Base-by-base conservation (phyloP, 1,284 basidiomycete species). In the Phenoliferia sp. region DNA sequence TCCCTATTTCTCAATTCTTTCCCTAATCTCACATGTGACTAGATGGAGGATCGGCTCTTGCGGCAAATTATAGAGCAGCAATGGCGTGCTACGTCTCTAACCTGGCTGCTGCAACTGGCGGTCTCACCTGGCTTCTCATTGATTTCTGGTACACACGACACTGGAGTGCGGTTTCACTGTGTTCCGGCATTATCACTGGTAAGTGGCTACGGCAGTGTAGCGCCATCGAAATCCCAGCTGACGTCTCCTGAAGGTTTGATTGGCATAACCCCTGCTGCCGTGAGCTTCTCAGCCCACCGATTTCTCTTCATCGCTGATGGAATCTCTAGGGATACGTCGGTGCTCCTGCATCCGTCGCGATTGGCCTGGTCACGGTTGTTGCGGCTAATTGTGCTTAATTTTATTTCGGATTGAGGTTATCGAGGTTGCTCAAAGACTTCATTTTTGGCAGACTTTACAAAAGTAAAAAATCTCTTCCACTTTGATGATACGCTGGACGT, bases 91-190 rank as follows among this genome's bases (percentile, higher is more conserved):
- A 90, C 85, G 91, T 91, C 77, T 90, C 92, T 63, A 95, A 95
- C 82, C 79, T 94, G 56, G 87, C 92, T 2, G 92, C 77, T 5
- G 85, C 87, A 1, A 84, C 88, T 71, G 90, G 87, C 34, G 93
- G 90, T 19, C 83, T 92, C 66, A 85, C 88, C n/a, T 96, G 92
- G 93, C 88, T 92, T 79, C 80, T 91, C 68, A 85, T 95, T 72
- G 92, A 94, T 80, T 94, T 28, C 66, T 67, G 90, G 34, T 83
- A 92, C 67, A 89, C 92, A 77, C 83, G 48, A 67, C 90, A 91
- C 80, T 96, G 89, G 88, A 92, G 85, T 63, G 89, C 92, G 85
- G 91, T 99, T 69, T 94, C 94, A 22, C 95, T 99, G 83, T 99
- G 95, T 82, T 93, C 92, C 3, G 95, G 95, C 62, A 93, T 92